These are phyloP conservation scores for Hemisphaericaspora lyxosophila DNA, from an alignment of 1,139 yeast genomes.

Conservation along the genomic window DNA sequence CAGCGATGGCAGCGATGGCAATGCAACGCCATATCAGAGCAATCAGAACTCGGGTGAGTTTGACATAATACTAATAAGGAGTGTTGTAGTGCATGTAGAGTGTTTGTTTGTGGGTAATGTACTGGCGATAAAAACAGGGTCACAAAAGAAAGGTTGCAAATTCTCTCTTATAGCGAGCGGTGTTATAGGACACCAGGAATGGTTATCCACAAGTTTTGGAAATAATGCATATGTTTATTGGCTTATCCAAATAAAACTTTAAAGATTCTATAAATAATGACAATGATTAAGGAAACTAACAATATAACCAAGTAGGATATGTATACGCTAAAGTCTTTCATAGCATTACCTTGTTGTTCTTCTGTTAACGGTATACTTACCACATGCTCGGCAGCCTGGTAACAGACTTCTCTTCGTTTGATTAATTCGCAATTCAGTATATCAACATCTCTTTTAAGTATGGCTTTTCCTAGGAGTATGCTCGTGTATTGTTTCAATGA, in stretches of 20 bases:
- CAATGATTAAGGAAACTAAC: constrained; percentile 20
- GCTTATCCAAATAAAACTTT: constrained; percentile 12
- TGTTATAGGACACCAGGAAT: too few relatives aligned
- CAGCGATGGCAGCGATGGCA: too few relatives aligned
- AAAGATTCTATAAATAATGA: constrained; percentile 27
- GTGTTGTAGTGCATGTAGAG: too few relatives aligned
- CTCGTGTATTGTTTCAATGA: constrained; percentile 39
- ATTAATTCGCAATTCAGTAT: constrained; percentile 34
- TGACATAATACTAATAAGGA: too few relatives aligned
- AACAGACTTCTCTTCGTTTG: constrained; percentile 40
- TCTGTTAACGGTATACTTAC: constrained; percentile 44
- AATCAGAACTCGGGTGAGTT: too few relatives aligned
- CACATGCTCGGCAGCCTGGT: constrained; percentile 45
- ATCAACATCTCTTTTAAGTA: constrained; percentile 37
- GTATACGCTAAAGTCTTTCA: constrained; percentile 23
- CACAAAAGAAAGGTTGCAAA: too few relatives aligned
- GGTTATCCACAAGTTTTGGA: too few relatives aligned
- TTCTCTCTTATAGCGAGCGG: too few relatives aligned
- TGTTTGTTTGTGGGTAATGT: too few relatives aligned
- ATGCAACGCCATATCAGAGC: too few relatives aligned
- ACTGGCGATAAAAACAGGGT: too few relatives aligned
- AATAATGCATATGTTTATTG: background rate
- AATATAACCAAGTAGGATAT: constrained; percentile 22
- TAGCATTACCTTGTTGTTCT: constrained; percentile 22
- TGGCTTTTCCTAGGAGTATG: constrained; percentile 43